Percentiles rank a stretch among this genome's conserved stretches.
These are phyloP conservation scores for Akanthomyces lecanii DNA, from an alignment of 2,329 filamentous ascomycete genomes.

Conservation along the genomic window DNA sequence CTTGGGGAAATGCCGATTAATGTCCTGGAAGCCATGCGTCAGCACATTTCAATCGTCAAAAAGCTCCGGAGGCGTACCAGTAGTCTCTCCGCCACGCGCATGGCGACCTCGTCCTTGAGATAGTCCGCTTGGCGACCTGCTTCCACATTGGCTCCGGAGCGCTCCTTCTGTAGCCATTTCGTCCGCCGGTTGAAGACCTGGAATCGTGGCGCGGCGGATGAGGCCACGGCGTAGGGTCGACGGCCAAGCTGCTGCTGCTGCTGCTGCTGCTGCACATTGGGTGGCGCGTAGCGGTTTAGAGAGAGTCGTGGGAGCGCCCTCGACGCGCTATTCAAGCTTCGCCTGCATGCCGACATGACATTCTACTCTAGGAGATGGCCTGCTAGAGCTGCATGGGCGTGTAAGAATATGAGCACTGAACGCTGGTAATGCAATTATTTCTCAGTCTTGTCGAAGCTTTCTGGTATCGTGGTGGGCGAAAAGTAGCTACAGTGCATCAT, in stretches of 20 bases:
- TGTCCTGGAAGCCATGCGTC: constrained; percentile 56
- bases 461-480: neutral
- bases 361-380: neutral
- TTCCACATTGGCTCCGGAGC: constrained; percentile 67
- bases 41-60: neutral
- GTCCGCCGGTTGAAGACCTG: constrained; percentile 86
- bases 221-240: constrained; percentile 71
- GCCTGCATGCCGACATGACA: constrained; percentile 17
- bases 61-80: constrained; percentile 46
- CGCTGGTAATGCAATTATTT: neutral
- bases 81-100: constrained; percentile 77
- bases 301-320: constrained; percentile 7
- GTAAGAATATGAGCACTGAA: neutral
- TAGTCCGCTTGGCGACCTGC: constrained; percentile 82
- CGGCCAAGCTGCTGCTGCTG: constrained; percentile 43
- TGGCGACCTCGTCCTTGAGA: constrained; percentile 86
- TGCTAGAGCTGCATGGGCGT: neutral
- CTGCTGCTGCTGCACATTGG: constrained; percentile 40
- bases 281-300: neutral
- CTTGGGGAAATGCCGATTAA: constrained; percentile 79
- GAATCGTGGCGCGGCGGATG: constrained; percentile 70
- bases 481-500: neutral
- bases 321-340: neutral
- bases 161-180: constrained; percentile 90
- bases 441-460: neutral